phyloP scores from a whole-genome alignment of 306 rosid species.

The Gillenia trifoliata region DNA sequence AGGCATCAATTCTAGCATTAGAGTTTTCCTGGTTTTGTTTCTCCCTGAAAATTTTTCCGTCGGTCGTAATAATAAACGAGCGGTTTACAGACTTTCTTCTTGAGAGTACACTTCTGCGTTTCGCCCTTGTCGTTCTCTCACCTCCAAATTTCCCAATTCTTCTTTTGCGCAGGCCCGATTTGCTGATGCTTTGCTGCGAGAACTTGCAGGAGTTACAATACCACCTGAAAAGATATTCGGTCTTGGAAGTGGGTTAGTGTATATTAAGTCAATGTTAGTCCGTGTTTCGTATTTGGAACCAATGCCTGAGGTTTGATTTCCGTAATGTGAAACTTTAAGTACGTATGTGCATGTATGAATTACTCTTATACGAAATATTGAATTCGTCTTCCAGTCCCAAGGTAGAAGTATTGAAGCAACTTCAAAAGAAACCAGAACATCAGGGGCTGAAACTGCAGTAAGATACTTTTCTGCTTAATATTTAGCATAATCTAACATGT shows the following conservation, averaged over 20 bases:
- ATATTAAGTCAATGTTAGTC: background rate
- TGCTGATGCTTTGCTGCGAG: constrained; percentile 72
- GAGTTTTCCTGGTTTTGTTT: no score
- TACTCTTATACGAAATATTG: background rate
- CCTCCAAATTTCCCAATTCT: background rate
- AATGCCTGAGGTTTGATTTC: background rate
- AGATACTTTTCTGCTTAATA: constrained; percentile 22
- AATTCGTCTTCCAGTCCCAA: constrained; percentile 52
- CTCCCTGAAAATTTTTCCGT: background rate
- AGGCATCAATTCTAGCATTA: constrained; percentile 7
- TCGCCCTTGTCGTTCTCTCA: background rate
- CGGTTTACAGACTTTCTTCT: background rate
- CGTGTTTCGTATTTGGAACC: background rate
- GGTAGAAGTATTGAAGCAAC: constrained; percentile 75
- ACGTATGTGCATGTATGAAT: background rate
- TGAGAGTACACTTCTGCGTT: background rate
- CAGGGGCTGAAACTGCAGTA: constrained; percentile 80
- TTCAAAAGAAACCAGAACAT: constrained; percentile 77
- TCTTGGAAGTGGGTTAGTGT: constrained; percentile 76
- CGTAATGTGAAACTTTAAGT: background rate
- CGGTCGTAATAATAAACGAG: background rate
- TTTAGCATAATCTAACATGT: background rate
- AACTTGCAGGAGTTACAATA: constrained; percentile 71
- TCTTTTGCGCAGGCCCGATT: constrained; percentile 55
- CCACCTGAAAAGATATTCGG: constrained; percentile 84